A percentile compares a stretch with the other conserved stretches of the same genome.
These are phyloP conservation scores for Diutina neorugosa DNA, from an alignment of 1,139 yeast genomes.

Conservation along the genomic window DNA sequence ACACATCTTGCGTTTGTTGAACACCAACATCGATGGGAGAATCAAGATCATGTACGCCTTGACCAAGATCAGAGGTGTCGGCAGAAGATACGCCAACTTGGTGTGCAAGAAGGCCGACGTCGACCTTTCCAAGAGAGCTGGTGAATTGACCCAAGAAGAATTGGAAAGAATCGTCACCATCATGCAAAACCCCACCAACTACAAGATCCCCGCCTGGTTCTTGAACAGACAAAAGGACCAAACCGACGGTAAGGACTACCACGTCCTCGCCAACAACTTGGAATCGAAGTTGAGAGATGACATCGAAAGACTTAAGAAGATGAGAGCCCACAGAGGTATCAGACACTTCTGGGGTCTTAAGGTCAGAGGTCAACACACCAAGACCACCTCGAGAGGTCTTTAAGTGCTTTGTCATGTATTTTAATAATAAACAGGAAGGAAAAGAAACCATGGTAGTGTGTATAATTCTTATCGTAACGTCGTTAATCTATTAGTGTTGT, in stretches of 20 bases:
- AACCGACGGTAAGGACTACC: constrained; percentile 98
- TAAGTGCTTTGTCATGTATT: constrained; percentile 14
- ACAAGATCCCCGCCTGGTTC: constrained; percentile 99
- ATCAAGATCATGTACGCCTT: constrained; percentile 99
- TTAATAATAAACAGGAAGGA: constrained; percentile 3
- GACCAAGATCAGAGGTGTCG: constrained; percentile 99
- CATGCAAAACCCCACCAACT: constrained; percentile 99
- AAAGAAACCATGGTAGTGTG: no score
- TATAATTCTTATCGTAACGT: no score
- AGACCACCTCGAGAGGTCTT: constrained; percentile 96
- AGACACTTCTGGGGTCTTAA: constrained; percentile 99
- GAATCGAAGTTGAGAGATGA: constrained; percentile 99
- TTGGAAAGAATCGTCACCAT: constrained; percentile 99
- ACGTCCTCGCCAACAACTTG: constrained; percentile 96
- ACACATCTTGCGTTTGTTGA: constrained; percentile 99
- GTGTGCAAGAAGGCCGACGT: constrained; percentile 99
- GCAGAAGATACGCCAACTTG: constrained; percentile 99
- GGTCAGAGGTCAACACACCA: constrained; percentile 99
- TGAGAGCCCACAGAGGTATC: constrained; percentile 99
- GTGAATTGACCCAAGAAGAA: constrained; percentile 99
- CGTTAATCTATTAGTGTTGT: background rate
- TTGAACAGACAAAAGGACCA: constrained; percentile 99
- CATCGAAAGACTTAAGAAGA: constrained; percentile 98
- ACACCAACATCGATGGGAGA: constrained; percentile 99
- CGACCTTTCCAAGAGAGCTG: constrained; percentile 97